Conservation (phyloP, 768 basidiomycete genomes). For the Boletellus emodensis region DNA sequence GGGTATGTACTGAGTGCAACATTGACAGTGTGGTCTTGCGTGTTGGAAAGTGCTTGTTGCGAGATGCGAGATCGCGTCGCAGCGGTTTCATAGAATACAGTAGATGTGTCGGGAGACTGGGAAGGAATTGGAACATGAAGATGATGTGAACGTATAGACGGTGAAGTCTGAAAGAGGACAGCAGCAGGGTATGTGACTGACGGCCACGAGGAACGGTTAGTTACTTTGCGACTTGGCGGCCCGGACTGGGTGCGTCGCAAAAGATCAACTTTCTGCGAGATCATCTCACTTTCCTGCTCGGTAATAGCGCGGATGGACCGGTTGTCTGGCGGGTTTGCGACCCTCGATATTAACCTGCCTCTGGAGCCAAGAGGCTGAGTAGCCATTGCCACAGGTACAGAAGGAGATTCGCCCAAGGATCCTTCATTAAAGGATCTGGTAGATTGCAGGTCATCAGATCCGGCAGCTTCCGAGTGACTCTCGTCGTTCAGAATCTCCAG, state of each 20-base stretch:
- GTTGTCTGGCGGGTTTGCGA: conserved; percentile 4
- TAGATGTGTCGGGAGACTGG: conserved; percentile 41
- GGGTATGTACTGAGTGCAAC: conserved; percentile 27
- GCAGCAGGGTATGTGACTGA: conserved; percentile 44
- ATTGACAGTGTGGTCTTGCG: conserved; percentile 22
- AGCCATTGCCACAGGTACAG: conserved; percentile 9
- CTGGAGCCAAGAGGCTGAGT: conserved; percentile 15
- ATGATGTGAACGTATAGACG: conserved; percentile 30
- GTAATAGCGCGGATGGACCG: not conserved
- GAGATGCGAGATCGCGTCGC: conserved; percentile 31
- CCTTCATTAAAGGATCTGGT: conserved; percentile 63
- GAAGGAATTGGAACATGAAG: conserved; percentile 29
- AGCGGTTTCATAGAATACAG: conserved; percentile 67
- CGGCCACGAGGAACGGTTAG: conserved; percentile 38
- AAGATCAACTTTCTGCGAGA: conserved; percentile 36
- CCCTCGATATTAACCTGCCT: conserved; percentile 25
- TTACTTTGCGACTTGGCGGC: conserved; percentile 33
- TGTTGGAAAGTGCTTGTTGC: conserved; percentile 17
- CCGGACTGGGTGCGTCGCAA: conserved; percentile 44
- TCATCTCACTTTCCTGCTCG: conserved; percentile 7
- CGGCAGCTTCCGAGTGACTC: conserved; percentile 50
- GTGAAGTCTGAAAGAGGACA: conserved; percentile 45
- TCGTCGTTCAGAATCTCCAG: conserved; percentile 62
- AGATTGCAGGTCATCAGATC: conserved; percentile 68
- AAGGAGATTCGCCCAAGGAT: conserved; percentile 17